Conservation (phyloP, 805 yeast genomes). For the Zygotorulaspora sp. region DNA sequence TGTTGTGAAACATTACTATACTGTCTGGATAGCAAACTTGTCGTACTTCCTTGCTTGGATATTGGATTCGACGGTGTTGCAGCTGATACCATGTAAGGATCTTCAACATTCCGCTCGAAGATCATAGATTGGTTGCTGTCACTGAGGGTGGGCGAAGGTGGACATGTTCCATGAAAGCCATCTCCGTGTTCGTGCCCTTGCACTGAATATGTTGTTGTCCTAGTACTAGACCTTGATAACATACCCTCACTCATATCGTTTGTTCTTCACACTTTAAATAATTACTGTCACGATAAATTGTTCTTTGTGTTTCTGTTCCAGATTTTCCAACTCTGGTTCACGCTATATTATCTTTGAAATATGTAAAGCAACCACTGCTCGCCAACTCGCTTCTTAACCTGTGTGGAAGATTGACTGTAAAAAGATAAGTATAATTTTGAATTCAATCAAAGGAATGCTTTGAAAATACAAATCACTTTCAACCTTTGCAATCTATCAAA, state of each 20-base stretch:
- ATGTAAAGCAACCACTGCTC: too few relatives aligned
- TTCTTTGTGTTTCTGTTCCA: too few relatives aligned
- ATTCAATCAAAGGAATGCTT: too few relatives aligned
- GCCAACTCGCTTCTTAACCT: too few relatives aligned
- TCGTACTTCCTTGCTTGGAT: conserved; percentile 14
- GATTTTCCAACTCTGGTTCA: too few relatives aligned
- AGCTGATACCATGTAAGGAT: conserved; percentile 35
- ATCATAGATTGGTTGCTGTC: conserved; percentile 41
- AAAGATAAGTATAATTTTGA: too few relatives aligned
- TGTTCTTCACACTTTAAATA: background rate
- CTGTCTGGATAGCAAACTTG: conserved; percentile 12
- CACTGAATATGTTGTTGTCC: conserved; percentile 10
- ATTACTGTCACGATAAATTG: background rate
- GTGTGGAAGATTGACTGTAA: too few relatives aligned
- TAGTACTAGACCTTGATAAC: conserved; percentile 10
- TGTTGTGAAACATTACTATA: conserved; percentile 10
- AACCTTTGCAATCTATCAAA: too few relatives aligned
- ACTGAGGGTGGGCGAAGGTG: conserved; percentile 17
- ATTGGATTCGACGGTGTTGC: conserved; percentile 7
- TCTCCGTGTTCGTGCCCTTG: conserved; percentile 3
- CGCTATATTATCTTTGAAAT: too few relatives aligned
- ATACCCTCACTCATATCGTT: background rate
- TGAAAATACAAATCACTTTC: too few relatives aligned
- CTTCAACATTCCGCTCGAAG: conserved; percentile 66
- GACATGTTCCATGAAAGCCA: conserved; percentile 6